Evolutionary conservation across 352 stramenopile species (phyloP).

Genomic region (Hyaloperonospora brassicae): DNA sequence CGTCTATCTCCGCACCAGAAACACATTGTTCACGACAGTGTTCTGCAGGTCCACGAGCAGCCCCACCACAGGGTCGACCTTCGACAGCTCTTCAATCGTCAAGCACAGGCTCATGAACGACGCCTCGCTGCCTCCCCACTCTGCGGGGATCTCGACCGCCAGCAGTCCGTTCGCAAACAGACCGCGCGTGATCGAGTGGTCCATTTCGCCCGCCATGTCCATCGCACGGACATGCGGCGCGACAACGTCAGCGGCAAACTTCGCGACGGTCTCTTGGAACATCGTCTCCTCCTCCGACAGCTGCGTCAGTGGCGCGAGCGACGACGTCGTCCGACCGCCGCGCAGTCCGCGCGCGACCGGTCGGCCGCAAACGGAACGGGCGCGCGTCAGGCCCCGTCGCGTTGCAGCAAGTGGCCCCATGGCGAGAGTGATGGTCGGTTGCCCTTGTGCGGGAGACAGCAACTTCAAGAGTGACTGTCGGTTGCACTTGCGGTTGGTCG

Average conservation of each 20-base stretch:
- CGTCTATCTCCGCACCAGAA: constrained; percentile 43
- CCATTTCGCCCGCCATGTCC: constrained; percentile 88
- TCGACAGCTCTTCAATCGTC: constrained; percentile 94
- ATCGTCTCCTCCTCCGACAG: constrained; percentile 62
- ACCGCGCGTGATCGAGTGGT: constrained; percentile 81
- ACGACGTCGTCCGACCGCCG: constrained; percentile 16
- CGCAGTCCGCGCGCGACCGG: neutral
- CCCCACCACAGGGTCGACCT: constrained; percentile 91
- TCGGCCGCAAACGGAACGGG: neutral
- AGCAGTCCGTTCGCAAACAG: constrained; percentile 94
- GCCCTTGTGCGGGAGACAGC: constrained; percentile 5
- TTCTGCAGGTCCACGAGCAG: constrained; percentile 95
- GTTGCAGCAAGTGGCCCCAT: constrained; percentile 6
- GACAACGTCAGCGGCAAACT: constrained; percentile 83
- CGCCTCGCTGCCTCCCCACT: constrained; percentile 88
- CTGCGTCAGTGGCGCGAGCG: constrained; percentile 37
- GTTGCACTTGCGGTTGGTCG: neutral
- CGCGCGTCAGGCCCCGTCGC: constrained; percentile 1
- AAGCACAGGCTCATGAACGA: constrained; percentile 93
- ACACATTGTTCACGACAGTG: constrained; percentile 93
- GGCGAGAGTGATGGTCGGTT: neutral
- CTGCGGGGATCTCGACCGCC: constrained; percentile 92
- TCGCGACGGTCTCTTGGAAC: constrained; percentile 68
- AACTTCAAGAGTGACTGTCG: constrained; percentile 12
- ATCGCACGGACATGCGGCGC: constrained; percentile 87